A percentile compares a stretch with the other conserved stretches of the same genome.
phyloP scores from a whole-genome alignment of 345 rosid genomes.

The Jatropha curcas region DNA sequence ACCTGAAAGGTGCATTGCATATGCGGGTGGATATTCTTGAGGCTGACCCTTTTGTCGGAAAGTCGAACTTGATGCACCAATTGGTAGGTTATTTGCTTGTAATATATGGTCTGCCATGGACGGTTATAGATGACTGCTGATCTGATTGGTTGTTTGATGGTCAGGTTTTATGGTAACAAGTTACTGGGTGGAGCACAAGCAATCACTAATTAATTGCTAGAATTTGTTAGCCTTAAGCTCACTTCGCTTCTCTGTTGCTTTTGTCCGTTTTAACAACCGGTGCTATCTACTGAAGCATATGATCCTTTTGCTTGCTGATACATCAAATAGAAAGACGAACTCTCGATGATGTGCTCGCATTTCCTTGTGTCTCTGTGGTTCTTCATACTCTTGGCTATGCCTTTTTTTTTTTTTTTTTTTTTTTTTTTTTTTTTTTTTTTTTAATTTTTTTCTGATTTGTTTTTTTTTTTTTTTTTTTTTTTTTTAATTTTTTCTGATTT shows the following conservation, averaged over 20 bases:
- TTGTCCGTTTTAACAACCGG: too few species aligned
- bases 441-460: too few species aligned
- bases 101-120: neutral
- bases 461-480: too few species aligned
- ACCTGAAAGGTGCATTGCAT: slow-evolving; percentile 11
- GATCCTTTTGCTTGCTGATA: neutral
- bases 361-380: neutral
- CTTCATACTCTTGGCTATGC: neutral
- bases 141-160: slow-evolving; percentile 15
- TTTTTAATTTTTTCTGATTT: too few species aligned
- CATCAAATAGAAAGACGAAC: neutral
- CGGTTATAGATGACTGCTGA: neutral
- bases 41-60: neutral
- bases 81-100: slow-evolving; percentile 19
- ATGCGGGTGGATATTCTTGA: neutral
- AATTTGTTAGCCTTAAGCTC: neutral
- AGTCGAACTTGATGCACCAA: neutral
- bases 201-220: neutral
- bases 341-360: neutral
- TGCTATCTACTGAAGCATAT: too few species aligned
- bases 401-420: too few species aligned
- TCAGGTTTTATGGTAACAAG: slow-evolving; percentile 15
- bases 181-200: neutral
- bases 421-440: too few species aligned
- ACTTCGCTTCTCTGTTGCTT: too few species aligned